Percentiles rank a stretch among this genome's conserved stretches.
phyloP scores from a whole-genome alignment of 2,329 filamentous ascomycete genomes.

The Colletotrichum acutatum region DNA sequence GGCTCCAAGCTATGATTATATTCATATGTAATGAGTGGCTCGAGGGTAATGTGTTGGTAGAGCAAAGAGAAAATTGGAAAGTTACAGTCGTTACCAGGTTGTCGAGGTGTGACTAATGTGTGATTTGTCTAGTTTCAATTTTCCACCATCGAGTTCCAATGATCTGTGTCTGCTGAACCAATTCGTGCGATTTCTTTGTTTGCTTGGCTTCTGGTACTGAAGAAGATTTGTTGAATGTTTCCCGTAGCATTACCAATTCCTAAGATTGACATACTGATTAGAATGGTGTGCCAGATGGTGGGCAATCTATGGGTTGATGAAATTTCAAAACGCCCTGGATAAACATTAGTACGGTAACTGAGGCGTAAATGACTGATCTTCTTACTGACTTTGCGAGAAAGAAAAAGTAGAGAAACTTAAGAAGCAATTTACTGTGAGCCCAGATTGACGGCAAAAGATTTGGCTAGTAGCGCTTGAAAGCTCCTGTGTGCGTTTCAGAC shows the following conservation, averaged over 20 bases:
- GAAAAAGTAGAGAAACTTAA: background rate
- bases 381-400: background rate
- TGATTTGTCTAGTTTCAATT: background rate
- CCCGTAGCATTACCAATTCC: too few relatives aligned
- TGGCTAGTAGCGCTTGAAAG: background rate
- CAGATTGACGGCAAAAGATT: background rate
- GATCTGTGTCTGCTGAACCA: background rate
- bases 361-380: background rate
- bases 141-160: background rate
- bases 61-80: conserved; percentile 29
- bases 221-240: too few relatives aligned
- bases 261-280: background rate
- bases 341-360: background rate
- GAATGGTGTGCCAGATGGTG: background rate
- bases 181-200: too few relatives aligned
- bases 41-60: conserved; percentile 28
- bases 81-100: conserved; percentile 30
- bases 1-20: conserved; percentile 27
- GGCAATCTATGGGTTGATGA: background rate
- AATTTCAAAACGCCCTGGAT: background rate
- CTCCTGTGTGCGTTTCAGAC: background rate
- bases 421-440: background rate
- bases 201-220: too few relatives aligned
- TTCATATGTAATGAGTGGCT: conserved; percentile 31
- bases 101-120: background rate